phyloP scores from a whole-genome alignment of 805 yeast genomes.

The Henningerozyma blattae region DNA sequence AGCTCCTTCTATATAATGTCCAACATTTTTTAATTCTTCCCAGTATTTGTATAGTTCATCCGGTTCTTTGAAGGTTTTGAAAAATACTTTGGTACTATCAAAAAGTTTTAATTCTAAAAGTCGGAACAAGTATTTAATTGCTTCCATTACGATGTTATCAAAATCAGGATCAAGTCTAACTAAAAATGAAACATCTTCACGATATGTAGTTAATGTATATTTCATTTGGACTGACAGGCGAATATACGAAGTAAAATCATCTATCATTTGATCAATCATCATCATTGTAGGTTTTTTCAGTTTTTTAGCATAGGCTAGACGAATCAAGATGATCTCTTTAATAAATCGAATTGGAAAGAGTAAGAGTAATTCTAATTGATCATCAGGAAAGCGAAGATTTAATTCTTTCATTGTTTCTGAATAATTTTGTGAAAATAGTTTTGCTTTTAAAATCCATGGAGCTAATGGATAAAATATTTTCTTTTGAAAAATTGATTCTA shows the following conservation, averaged over 20 bases:
- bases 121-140: slow-evolving; percentile 59
- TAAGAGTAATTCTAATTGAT: slow-evolving; percentile 50
- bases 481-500: slow-evolving; percentile 56
- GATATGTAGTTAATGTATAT: slow-evolving; percentile 48
- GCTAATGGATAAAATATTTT: slow-evolving; percentile 57
- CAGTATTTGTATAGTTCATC: slow-evolving; percentile 81
- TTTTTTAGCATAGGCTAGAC: slow-evolving; percentile 68
- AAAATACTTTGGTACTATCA: slow-evolving; percentile 60
- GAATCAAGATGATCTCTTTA: slow-evolving; percentile 61
- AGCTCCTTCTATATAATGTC: slow-evolving; percentile 69
- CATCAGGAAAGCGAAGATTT: slow-evolving; percentile 64
- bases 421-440: slow-evolving; percentile 53
- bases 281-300: slow-evolving; percentile 79
- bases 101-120: slow-evolving; percentile 65
- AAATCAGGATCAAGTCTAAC: slow-evolving; percentile 50
- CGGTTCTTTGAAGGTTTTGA: slow-evolving; percentile 81
- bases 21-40: slow-evolving; percentile 64
- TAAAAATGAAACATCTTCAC: slow-evolving; percentile 56
- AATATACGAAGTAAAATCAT: slow-evolving; percentile 69
- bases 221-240: slow-evolving; percentile 65
- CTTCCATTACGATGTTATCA: slow-evolving; percentile 59
- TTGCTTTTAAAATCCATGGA: slow-evolving; percentile 76
- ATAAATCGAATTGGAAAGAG: slow-evolving; percentile 70
- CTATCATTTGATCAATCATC: slow-evolving; percentile 92
- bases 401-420: slow-evolving; percentile 50